A percentile compares a stretch with the other conserved stretches of the same genome.
Evolutionary conservation across 768 basidiomycete genomes (phyloP).

Genomic region (Gautieria morchelliformis): DNA sequence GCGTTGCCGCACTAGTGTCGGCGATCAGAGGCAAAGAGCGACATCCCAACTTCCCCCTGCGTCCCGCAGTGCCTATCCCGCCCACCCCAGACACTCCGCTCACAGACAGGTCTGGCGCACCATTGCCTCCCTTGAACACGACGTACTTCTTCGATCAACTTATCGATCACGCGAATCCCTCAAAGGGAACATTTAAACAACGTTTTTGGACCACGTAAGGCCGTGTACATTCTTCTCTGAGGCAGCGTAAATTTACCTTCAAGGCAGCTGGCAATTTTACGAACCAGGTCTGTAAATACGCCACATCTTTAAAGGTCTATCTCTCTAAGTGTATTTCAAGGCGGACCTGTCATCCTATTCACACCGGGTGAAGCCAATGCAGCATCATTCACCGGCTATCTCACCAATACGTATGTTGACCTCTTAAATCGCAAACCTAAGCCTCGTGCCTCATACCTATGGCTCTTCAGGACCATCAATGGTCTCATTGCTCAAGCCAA

Average conservation of each 20-base stretch:
- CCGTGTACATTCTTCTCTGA: neutral
- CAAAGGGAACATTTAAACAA: conserved; percentile 66
- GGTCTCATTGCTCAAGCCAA: conserved; percentile 59
- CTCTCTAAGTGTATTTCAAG: neutral
- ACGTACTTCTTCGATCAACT: conserved; percentile 46
- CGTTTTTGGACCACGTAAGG: conserved; percentile 57
- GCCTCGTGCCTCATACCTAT: neutral
- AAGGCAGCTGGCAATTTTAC: neutral
- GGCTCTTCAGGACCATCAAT: conserved; percentile 34
- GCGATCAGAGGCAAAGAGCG: neutral
- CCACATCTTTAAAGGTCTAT: neutral
- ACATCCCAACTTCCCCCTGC: conserved; percentile 3
- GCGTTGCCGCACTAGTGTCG: neutral
- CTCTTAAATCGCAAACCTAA: neutral
- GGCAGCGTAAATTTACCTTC: neutral
- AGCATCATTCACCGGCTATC: conserved; percentile 36
- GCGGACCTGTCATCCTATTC: conserved; percentile 52
- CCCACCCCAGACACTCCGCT: neutral
- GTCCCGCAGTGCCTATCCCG: neutral
- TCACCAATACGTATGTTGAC: conserved; percentile 37
- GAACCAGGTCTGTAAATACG: neutral
- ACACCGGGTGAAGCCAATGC: conserved; percentile 63
- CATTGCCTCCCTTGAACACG: conserved; percentile 22
- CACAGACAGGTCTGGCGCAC: conserved; percentile 1
- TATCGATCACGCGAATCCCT: conserved; percentile 46